Evolutionary conservation across 83 land plant species (phyloP), one percentile per base, ranked within the genome.

Genomic region (Picea mariana): DNA sequence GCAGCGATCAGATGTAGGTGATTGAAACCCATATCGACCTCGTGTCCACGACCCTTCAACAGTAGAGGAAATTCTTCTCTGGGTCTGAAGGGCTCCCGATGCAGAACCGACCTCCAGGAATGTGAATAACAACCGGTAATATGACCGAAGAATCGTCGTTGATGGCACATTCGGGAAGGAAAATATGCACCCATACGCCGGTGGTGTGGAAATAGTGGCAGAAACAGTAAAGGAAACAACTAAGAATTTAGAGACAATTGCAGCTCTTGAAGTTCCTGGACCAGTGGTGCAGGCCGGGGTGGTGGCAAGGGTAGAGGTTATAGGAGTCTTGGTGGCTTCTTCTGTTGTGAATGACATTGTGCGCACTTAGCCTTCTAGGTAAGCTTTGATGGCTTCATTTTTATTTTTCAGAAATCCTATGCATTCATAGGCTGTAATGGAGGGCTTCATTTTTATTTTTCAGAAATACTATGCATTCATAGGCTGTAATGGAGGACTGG

Each of bases 261-360:
- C 76, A 11, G 38, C 13, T 18, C n/a, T 42, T 42, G 13, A 42
- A 79, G 82, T 47, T 77, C 79, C 31, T 86, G 89, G 9, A 24
- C 86, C 78, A 12, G 17, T 85, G 49, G 86, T 87, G 72, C 94
- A 92, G 84, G 94, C 94, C 3, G 94, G 87, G 6, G 85, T 72
- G 62, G 94, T 92, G 79, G 90, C 85, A 8, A 90, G 86, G 66
- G 94, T 89, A 47, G 94, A 92, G 86, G 84, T 82, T 1, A 80
- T 90, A 1, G 92, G 90, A 6, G 90, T 92, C 1, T 6, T 92
- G 52, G 85, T 90, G 18, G 94, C 88, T 20, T 62, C 90, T 9
- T 83, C 92, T 6, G 82, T 92, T 24, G 94, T 92, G 12, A 92
- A 90, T 77, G 87, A 82, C 5, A 92, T 92, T 65, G 83, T 92